Base-by-base conservation (phyloP, 208 protist species). In the Herpetomonas tarakana region DNA sequence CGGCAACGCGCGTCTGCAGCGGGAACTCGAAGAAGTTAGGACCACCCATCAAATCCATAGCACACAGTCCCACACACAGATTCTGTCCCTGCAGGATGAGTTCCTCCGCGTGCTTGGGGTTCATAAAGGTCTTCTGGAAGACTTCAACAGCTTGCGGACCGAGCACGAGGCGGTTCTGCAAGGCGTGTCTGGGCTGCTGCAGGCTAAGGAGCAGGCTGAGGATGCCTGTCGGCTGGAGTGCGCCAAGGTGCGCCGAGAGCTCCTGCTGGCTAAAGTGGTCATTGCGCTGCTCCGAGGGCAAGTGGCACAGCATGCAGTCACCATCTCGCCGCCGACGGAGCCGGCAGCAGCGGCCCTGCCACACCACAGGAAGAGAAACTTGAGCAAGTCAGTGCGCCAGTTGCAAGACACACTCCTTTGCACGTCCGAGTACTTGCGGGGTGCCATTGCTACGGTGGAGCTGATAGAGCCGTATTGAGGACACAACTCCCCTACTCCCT, bases 201-300 rank as follows among this genome's bases (percentile, higher is more conserved):
- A 28, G 39, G 38, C 38, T 3, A 30, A 35, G 16, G 57, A 60
- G 30, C 52, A 57, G 4, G 22, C 49, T 30, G 39, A 61, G 27
- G 57, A 63, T 22, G 25, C 53, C 22, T 30, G 49, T 0, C 39
- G 46, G 0, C 19, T 70, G 0, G 27, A 22, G 18, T 59, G 54
- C 1, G 35, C 27, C 19, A 16, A 65, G 12, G 16, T 44, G 46
- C 47, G 38, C 21, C 30, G 60, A 38, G 41, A 68, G 22, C 11
- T 25, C 26, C 54, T 74, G 16, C 47, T 74, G 38, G 19, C 26
- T 16, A 74, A 67, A 59, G 50, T 30, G 44, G 21, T 68, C 18
- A 29, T 68, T 47, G 11, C 12, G 28, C 1, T 68, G 47, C 51
- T 57, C 25, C 52, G 59, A 14, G 21, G n/a, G 16, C 18, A 57